Percentiles rank a stretch among this genome's conserved stretches.
phyloP scores from a whole-genome alignment of 345 rosid genomes.

The Salix purpurea region DNA sequence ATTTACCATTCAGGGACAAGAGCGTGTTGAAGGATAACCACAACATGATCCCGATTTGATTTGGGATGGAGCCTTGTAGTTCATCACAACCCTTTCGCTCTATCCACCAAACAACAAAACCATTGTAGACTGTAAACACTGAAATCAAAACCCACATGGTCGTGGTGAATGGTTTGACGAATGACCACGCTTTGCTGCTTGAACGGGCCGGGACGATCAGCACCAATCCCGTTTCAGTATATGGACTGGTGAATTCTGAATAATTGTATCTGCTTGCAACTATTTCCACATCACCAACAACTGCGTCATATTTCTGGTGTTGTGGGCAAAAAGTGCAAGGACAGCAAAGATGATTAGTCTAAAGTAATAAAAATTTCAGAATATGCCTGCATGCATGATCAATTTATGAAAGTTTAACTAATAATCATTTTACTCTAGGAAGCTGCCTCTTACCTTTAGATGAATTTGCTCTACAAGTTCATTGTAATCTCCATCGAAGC shows the following conservation, averaged over 20 bases:
- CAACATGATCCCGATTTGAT: constrained; percentile 11
- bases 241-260: constrained; percentile 23
- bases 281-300: constrained; percentile 9
- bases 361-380: no score
- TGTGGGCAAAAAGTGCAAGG: no score
- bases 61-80: constrained; percentile 1
- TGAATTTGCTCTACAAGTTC: constrained; percentile 15
- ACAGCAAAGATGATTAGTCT: no score
- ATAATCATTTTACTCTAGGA: no score
- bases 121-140: constrained; percentile 18
- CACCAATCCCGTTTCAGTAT: constrained; percentile 20
- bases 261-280: constrained; percentile 1
- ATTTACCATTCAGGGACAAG: constrained; percentile 15
- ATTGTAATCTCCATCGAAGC: constrained; percentile 10
- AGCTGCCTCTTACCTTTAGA: constrained; percentile 11
- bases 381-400: no score
- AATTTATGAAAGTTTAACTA: no score
- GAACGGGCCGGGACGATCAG: constrained; percentile 13
- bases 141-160: constrained; percentile 20
- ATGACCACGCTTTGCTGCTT: constrained; percentile 11
- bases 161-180: constrained; percentile 17
- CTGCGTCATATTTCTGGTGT: constrained; percentile 13
- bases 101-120: constrained; percentile 20
- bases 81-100: constrained; percentile 12
- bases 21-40: constrained; percentile 25